These are phyloP conservation scores for Pleurotus pulmonarius DNA, from an alignment of 768 basidiomycete species.

Conservation along the genomic window DNA sequence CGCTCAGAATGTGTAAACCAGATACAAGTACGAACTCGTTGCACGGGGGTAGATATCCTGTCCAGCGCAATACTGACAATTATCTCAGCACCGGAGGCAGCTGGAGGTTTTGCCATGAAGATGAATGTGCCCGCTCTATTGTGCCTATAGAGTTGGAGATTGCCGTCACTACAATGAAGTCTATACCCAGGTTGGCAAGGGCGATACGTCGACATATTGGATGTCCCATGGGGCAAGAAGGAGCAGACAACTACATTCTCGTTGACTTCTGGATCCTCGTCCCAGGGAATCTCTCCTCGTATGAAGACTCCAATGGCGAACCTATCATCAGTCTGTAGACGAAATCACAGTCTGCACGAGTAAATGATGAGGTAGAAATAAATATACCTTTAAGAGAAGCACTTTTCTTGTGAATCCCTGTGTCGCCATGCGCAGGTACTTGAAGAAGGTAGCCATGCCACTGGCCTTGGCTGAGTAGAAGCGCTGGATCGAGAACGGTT, in stretches of 20 bases:
- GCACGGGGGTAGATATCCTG: conserved; percentile 53
- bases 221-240: conserved; percentile 52
- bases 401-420: conserved; percentile 58
- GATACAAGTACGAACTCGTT: conserved; percentile 31
- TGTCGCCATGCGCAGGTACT: conserved; percentile 52
- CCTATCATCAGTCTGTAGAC: conserved; percentile 50
- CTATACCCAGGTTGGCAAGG: conserved; percentile 52
- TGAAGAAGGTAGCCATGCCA: conserved; percentile 55
- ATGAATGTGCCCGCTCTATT: conserved; percentile 52
- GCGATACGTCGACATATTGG: conserved; percentile 42
- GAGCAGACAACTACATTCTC: conserved; percentile 61
- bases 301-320: conserved; percentile 65
- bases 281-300: conserved; percentile 54
- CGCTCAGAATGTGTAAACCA: not conserved
- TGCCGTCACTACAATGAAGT: conserved; percentile 52
- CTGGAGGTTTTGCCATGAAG: conserved; percentile 48
- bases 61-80: conserved; percentile 58
- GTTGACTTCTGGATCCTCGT: conserved; percentile 53
- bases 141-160: conserved; percentile 57
- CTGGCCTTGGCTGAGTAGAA: conserved; percentile 55
- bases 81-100: conserved; percentile 41
- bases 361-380: not conserved
- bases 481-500: conserved; percentile 54
- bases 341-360: not conserved
- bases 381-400: conserved; percentile 50